Conservation (phyloP, 106 monocot species). For the Dendrobium huoshanense region DNA sequence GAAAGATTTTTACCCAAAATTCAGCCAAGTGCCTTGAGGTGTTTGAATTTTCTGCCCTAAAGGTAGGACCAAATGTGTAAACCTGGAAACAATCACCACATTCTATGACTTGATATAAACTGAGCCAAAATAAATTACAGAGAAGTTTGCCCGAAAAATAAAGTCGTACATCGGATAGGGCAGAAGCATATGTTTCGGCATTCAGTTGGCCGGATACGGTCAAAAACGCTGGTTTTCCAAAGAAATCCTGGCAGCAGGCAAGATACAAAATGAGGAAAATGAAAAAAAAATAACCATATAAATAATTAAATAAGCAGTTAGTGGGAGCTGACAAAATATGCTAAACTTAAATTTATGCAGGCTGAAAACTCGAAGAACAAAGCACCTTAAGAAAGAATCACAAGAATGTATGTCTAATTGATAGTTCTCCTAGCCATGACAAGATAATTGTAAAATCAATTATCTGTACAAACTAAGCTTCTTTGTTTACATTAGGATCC, state of each 20-base stretch:
- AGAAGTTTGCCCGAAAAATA: neutral
- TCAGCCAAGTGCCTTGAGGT: slow-evolving; percentile 97
- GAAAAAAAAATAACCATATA: neutral
- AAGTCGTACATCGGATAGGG: slow-evolving; percentile 80
- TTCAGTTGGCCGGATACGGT: slow-evolving; percentile 97
- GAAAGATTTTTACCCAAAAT: slow-evolving; percentile 76
- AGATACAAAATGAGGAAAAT: slow-evolving; percentile 5
- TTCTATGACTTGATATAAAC: neutral
- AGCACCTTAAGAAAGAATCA: neutral
- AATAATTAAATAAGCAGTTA: neutral
- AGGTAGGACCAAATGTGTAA: slow-evolving; percentile 98
- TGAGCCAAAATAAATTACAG: neutral
- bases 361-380: neutral
- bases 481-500: too few species aligned
- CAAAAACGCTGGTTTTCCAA: slow-evolving; percentile 97
- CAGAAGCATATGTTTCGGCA: slow-evolving; percentile 94
- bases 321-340: neutral
- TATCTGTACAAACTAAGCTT: too few species aligned
- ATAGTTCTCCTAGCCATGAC: neutral
- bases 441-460: too few species aligned
- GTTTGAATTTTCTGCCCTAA: slow-evolving; percentile 97
- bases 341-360: neutral
- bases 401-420: too few species aligned
- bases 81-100: slow-evolving; percentile 34
- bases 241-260: slow-evolving; percentile 65